Base-by-base conservation (phyloP, 2,329 filamentous ascomycete genomes). In the Hortaea sp. region DNA sequence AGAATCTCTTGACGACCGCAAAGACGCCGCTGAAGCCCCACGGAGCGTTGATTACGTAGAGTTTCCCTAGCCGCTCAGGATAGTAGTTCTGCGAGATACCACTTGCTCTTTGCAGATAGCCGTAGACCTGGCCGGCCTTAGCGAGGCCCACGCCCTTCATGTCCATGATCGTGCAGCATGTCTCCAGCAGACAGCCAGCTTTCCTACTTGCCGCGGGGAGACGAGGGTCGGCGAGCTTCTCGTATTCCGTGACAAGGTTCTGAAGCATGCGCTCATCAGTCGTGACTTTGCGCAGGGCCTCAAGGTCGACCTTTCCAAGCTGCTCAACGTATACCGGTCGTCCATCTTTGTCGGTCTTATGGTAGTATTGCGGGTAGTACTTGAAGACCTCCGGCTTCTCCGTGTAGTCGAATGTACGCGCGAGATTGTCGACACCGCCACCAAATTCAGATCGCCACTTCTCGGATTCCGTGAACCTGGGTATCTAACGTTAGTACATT, bases 291-390 rank as follows among this genome's bases (percentile, higher is more conserved):
- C 87, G 84, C 81, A 97, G 88, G 64, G 83, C 83, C 45, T 70
- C 81, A 56, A 98, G 75, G 70, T 98, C 86, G 67, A 97, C 92
- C 59, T 88, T 88, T 67, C 92, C 92, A 47, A 95, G 78, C 66
- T 92, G 84, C 71, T 98, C 92, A 63, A 97, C 95, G 75, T 98
- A 98, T 55, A 97, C 81, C 44, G 92, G 92, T 57, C 92, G 85
- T 58, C 92, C 92, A 72, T 97, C 92, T 67, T 88, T 88, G 70
- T 92, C 87, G 9, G 82, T 90, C 75, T 95, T 95, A 79, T 98
- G 92, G 74, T 98, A 98, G 75, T 92, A 98, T 72, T 98, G 92
- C 41, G 88, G 88, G 72, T 98, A 98, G 76, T 85, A 95, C 69
- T 90, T 74, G 69, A 86, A 86, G 49, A 98, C 78, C 64, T 90